Evolutionary conservation across 1,284 basidiomycete genomes (phyloP).

Genomic region (Dichomitus squalens): DNA sequence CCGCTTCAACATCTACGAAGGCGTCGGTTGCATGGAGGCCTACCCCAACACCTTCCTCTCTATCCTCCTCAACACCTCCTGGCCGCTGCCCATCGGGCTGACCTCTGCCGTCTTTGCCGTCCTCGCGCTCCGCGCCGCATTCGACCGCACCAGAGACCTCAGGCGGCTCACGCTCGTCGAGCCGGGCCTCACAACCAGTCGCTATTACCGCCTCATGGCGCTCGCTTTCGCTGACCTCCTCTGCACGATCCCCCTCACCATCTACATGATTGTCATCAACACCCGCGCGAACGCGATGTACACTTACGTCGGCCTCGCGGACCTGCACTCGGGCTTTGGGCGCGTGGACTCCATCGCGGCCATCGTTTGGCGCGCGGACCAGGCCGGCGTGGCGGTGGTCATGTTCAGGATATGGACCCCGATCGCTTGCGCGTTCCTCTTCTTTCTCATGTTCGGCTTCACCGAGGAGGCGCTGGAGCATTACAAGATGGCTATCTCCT

Average conservation of each 20-base stretch:
- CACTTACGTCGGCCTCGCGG: constrained; percentile 40
- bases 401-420: not conserved
- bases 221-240: too few relatives aligned
- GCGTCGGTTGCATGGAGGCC: constrained; percentile 46
- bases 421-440: not conserved
- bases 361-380: constrained; percentile 24
- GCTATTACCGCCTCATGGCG: constrained; percentile 55
- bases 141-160: constrained; percentile 7
- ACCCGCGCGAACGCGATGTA: not conserved
- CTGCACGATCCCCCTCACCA: constrained; percentile 15
- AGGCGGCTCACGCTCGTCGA: constrained; percentile 27
- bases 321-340: constrained; percentile 40
- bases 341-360: constrained; percentile 29
- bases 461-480: constrained; percentile 24
- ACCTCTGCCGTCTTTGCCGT: constrained; percentile 26
- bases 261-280: constrained; percentile 33
- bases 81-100: constrained; percentile 28
- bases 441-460: not conserved
- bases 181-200: constrained; percentile 37
- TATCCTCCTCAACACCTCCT: constrained; percentile 28
- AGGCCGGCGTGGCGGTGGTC: not conserved
- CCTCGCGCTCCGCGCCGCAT: not conserved
- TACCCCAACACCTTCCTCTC: constrained; percentile 40
- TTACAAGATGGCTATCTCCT: not conserved
- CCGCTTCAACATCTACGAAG: constrained; percentile 50